A percentile compares a stretch with the other conserved stretches of the same genome.
Evolutionary conservation across 2,329 filamentous ascomycete species (phyloP).

Genomic region (Capronia epimyces): DNA sequence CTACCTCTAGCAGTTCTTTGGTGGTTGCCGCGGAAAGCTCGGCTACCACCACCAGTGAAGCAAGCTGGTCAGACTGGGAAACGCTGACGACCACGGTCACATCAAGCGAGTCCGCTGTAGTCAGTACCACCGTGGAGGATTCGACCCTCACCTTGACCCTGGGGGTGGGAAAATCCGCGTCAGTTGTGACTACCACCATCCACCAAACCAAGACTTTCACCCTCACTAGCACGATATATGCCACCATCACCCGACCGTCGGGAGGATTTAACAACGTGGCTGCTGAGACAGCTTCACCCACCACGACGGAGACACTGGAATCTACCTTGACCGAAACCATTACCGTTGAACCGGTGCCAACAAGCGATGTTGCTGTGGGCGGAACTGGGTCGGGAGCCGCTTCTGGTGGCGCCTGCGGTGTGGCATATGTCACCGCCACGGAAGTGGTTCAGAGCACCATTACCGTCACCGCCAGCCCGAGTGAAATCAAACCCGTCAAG

Average conservation of each 20-base stretch:
- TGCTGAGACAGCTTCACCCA: constrained; percentile 6
- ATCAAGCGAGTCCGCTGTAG: constrained; percentile 8
- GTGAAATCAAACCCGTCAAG: constrained; percentile 2
- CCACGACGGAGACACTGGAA: constrained; percentile 13
- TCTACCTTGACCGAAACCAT: constrained; percentile 19
- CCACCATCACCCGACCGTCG: constrained; percentile 20
- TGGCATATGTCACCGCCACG: constrained; percentile 19
- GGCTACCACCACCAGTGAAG: constrained; percentile 1
- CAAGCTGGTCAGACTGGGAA: constrained; percentile 2
- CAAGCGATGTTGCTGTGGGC: not conserved
- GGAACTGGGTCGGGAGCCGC: not conserved
- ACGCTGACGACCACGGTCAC: constrained; percentile 10
- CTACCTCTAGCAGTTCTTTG: not conserved
- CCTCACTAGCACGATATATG: constrained; percentile 18
- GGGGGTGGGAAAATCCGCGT: constrained; percentile 16
- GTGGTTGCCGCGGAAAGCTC: not conserved
- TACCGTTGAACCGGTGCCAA: constrained; percentile 9
- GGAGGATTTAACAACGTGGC: constrained; percentile 14
- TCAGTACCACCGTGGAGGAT: constrained; percentile 18
- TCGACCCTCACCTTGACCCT: constrained; percentile 17
- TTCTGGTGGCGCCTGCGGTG: constrained; percentile 8
- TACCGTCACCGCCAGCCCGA: constrained; percentile 16
- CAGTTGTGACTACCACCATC: constrained; percentile 23
- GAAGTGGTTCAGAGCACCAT: constrained; percentile 20
- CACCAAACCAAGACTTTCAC: constrained; percentile 17